Percentiles rank a stretch among this genome's conserved stretches.
These are phyloP conservation scores for Gossypium gossypioides DNA, from an alignment of 441 rosid genomes.

Conservation along the genomic window DNA sequence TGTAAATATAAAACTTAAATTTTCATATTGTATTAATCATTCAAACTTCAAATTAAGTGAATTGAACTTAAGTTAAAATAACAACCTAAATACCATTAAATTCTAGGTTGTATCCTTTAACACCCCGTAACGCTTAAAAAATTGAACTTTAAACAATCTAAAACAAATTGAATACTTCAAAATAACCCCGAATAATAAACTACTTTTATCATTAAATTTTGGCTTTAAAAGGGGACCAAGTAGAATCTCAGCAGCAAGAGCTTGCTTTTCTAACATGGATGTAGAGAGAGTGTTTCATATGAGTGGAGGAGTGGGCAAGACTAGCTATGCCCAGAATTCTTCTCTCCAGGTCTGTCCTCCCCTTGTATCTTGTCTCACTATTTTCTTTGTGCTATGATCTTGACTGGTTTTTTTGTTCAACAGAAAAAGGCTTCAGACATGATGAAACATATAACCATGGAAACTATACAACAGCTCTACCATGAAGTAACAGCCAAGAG, in stretches of 20 bases:
- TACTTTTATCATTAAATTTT: background rate
- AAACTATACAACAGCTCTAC: constrained; percentile 45
- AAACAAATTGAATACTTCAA: too few species aligned
- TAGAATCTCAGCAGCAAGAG: background rate
- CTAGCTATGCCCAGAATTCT: constrained; percentile 76
- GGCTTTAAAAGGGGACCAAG: constrained; percentile 16
- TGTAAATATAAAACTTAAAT: too few species aligned
- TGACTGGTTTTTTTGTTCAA: background rate
- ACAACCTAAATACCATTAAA: too few species aligned
- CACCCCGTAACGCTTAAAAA: too few species aligned
- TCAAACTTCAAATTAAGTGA: too few species aligned
- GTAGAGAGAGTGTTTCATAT: constrained; percentile 67
- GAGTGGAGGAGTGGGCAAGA: constrained; percentile 58
- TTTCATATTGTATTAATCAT: too few species aligned
- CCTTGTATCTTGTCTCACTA: background rate
- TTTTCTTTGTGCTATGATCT: background rate
- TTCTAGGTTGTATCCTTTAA: too few species aligned
- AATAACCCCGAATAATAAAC: background rate
- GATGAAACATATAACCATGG: constrained; percentile 57
- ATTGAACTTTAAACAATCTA: too few species aligned
- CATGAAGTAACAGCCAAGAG: constrained; percentile 36
- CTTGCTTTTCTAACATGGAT: constrained; percentile 28
- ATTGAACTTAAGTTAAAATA: too few species aligned
- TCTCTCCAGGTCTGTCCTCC: constrained; percentile 43
- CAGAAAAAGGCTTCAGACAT: constrained; percentile 70